Conservation (phyloP, 2,329 filamentous ascomycete genomes). For the Graphilbum sp. region DNA sequence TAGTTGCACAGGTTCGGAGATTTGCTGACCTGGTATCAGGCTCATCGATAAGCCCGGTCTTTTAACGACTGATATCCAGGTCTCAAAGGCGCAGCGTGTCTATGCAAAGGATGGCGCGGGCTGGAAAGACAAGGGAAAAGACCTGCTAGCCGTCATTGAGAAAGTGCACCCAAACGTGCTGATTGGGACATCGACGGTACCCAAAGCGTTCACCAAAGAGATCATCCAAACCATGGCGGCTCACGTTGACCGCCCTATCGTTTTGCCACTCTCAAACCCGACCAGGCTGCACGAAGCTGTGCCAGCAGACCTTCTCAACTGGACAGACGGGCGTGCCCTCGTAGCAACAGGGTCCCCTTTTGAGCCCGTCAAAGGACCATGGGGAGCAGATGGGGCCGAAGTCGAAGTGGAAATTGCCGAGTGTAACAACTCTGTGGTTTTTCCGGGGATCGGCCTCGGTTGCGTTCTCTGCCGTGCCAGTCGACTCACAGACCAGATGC, state of each 20-base stretch:
- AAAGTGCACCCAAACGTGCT: slow-evolving; percentile 64
- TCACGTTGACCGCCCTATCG: slow-evolving; percentile 55
- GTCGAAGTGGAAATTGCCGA: slow-evolving; percentile 44
- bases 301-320: slow-evolving; percentile 57
- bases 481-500: slow-evolving; percentile 58
- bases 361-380: slow-evolving; percentile 47
- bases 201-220: slow-evolving; percentile 59
- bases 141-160: slow-evolving; percentile 50
- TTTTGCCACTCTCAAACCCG: slow-evolving; percentile 74
- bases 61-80: slow-evolving; percentile 38
- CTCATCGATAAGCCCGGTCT: slow-evolving; percentile 70
- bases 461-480: slow-evolving; percentile 52
- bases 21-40: slow-evolving; percentile 27
- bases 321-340: slow-evolving; percentile 63
- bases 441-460: slow-evolving; percentile 74
- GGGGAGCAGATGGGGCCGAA: slow-evolving; percentile 28
- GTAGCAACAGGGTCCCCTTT: slow-evolving; percentile 79
- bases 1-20: not conserved
- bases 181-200: slow-evolving; percentile 69
- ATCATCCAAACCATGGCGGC: slow-evolving; percentile 60
- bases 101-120: slow-evolving; percentile 50
- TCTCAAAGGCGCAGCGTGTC: slow-evolving; percentile 45
- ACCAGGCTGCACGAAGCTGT: slow-evolving; percentile 70
- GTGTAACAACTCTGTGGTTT: slow-evolving; percentile 78
- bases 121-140: slow-evolving; percentile 41